phyloP scores from a whole-genome alignment of 208 protist species.

The Porcisia deanei region DNA sequence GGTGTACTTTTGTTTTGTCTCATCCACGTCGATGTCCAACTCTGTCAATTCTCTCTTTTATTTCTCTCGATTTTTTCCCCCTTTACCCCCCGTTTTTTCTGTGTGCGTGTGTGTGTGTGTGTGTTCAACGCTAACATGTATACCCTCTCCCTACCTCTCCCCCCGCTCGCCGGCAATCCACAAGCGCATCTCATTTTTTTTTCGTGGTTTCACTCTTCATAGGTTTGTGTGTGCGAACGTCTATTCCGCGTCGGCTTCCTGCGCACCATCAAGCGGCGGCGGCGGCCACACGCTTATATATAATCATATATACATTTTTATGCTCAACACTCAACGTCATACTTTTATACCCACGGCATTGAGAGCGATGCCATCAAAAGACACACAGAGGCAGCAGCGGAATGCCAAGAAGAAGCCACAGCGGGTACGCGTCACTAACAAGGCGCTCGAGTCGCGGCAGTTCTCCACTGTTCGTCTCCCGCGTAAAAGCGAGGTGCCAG shows the following conservation, averaged over 20 bases:
- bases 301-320: not conserved
- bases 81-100: no score
- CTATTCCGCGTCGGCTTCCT: not conserved
- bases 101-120: not conserved
- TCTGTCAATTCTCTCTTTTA: not conserved
- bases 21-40: no score
- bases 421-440: constrained; percentile 79
- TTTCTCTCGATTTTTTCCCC: not conserved
- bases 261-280: not conserved
- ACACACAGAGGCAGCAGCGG: constrained; percentile 8
- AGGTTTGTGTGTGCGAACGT: not conserved
- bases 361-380: constrained; percentile 20
- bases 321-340: not conserved
- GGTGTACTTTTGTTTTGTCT: no score
- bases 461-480: constrained; percentile 80
- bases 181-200: not conserved
- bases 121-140: not conserved
- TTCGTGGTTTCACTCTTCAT: not conserved
- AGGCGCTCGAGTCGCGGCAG: constrained; percentile 67
- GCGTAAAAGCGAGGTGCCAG: constrained; percentile 46
- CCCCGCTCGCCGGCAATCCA: not conserved
- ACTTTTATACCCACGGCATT: not conserved
- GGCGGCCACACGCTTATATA: no score
- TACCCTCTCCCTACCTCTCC: not conserved
- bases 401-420: constrained; percentile 46